phyloP scores from a whole-genome alignment of 148 eudicot genomes.

The Silene latifolia region DNA sequence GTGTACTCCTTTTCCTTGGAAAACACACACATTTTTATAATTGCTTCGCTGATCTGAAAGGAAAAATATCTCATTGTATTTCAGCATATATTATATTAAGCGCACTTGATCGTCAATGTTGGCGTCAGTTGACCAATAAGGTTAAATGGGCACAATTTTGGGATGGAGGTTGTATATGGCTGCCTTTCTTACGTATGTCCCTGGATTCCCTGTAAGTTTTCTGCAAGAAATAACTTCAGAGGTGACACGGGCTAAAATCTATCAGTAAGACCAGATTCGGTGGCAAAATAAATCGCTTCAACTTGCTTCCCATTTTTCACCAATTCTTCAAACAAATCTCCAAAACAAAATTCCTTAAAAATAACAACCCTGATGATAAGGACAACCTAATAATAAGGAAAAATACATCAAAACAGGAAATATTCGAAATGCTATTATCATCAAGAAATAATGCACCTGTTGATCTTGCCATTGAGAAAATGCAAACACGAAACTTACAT shows the following conservation, averaged over 20 bases:
- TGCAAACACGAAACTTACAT: no score
- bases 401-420: no score
- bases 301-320: conserved; percentile 46
- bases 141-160: not conserved
- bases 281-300: conserved; percentile 52
- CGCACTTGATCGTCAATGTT: not conserved
- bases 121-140: not conserved
- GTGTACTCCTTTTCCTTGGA: no score
- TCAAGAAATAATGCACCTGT: no score
- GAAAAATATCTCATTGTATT: no score
- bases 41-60: no score
- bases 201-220: conserved; percentile 21
- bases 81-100: no score
- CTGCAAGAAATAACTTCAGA: conserved; percentile 35
- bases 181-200: conserved; percentile 29
- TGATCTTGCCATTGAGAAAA: no score
- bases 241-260: conserved; percentile 42
- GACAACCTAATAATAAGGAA: no score
- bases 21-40: no score
- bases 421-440: no score
- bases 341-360: not conserved
- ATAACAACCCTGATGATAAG: no score
- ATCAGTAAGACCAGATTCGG: conserved; percentile 46
- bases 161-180: not conserved
- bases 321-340: conserved; percentile 44